phyloP scores from a whole-genome alignment of 371 early-diverging fungal genomes.

The Dichotomocladium elegans region DNA sequence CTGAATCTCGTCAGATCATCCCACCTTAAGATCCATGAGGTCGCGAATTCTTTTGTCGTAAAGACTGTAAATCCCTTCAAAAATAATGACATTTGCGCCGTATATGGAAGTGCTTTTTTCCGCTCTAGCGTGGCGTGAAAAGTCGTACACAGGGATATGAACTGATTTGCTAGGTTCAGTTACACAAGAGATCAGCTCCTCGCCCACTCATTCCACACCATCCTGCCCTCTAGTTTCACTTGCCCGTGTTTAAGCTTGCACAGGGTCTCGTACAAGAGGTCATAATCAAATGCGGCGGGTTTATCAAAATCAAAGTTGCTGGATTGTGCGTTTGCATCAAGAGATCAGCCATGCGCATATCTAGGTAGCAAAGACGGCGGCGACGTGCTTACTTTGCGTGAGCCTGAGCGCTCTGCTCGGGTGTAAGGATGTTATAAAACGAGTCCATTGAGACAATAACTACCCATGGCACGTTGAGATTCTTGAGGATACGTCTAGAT shows the following conservation, averaged over 20 bases:
- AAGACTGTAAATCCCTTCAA: slow-evolving; percentile 91
- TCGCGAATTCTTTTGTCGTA: slow-evolving; percentile 76
- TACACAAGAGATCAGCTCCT: not conserved
- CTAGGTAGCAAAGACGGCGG: not conserved
- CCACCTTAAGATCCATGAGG: slow-evolving; percentile 87
- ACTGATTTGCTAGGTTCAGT: slow-evolving; percentile 47
- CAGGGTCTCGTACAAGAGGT: slow-evolving; percentile 67
- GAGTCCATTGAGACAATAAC: slow-evolving; percentile 92
- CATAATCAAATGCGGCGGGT: slow-evolving; percentile 79
- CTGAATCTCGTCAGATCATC: not conserved
- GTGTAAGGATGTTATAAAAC: slow-evolving; percentile 82
- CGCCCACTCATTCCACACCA: no score
- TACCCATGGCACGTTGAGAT: slow-evolving; percentile 81
- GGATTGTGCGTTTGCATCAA: not conserved
- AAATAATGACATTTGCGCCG: slow-evolving; percentile 90
- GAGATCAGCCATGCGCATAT: not conserved
- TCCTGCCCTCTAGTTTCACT: not conserved
- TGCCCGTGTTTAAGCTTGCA: slow-evolving; percentile 72
- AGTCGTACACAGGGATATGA: slow-evolving; percentile 78
- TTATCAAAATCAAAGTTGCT: slow-evolving; percentile 83
- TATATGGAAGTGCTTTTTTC: slow-evolving; percentile 69
- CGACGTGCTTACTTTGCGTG: slow-evolving; percentile 54
- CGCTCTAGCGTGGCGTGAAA: slow-evolving; percentile 71
- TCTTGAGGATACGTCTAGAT: slow-evolving; percentile 63
- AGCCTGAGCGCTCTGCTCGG: slow-evolving; percentile 68